Conservation (phyloP, 495 filamentous ascomycete genomes). For the Aspergillus saccharolyticus region DNA sequence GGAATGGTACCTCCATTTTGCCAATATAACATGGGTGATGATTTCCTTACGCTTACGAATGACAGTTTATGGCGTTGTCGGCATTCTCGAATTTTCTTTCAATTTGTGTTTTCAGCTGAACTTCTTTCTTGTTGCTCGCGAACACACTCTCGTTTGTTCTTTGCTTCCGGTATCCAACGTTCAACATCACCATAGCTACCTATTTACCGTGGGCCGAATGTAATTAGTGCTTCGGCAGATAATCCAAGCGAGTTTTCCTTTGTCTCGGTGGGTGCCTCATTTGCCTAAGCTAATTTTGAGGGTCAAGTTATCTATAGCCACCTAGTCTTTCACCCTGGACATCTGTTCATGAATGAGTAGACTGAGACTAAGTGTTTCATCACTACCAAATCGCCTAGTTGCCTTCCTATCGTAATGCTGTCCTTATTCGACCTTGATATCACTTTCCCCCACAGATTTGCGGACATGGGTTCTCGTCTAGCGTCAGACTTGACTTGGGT, state of each 20-base stretch:
- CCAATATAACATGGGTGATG: constrained; percentile 3
- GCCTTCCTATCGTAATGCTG: background rate
- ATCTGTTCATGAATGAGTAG: no score
- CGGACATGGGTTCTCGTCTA: background rate
- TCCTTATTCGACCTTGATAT: background rate
- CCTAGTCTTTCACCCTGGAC: no score
- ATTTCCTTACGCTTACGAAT: background rate
- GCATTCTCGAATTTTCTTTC: constrained; percentile 1
- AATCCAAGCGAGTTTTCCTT: background rate
- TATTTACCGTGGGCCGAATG: background rate
- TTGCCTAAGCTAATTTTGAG: background rate
- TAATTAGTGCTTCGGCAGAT: constrained; percentile 3
- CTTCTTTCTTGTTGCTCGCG: background rate
- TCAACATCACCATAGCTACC: background rate
- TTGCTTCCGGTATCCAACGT: background rate
- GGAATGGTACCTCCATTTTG: constrained; percentile 1
- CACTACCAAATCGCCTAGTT: background rate
- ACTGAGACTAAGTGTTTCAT: no score
- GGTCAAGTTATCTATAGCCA: background rate
- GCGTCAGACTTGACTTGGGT: background rate
- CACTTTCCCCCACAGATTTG: background rate
- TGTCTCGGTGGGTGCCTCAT: background rate
- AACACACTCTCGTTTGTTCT: background rate
- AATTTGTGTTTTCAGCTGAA: background rate
- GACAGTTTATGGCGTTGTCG: background rate